phyloP scores from a whole-genome alignment of 2,329 filamentous ascomycete species.

The Colletotrichum gloeosporioides region DNA sequence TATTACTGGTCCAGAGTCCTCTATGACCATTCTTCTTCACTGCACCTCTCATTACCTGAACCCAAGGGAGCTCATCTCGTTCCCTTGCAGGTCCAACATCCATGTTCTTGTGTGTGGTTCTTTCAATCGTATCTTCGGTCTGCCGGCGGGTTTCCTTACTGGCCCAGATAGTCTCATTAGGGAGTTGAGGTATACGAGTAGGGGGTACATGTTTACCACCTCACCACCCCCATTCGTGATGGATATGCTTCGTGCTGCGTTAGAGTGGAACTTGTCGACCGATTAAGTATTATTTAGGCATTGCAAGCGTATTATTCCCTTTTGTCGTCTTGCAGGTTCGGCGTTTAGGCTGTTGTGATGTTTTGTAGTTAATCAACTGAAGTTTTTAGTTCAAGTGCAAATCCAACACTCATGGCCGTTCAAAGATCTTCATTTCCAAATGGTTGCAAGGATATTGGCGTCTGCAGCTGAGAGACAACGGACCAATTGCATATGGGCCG shows the following conservation, averaged over 20 bases:
- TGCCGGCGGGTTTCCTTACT: constrained; percentile 8
- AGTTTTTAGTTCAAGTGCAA: neutral
- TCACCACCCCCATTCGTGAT: constrained; percentile 14
- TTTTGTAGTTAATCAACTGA: neutral
- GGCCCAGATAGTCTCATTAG: constrained; percentile 5
- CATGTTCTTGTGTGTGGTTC: constrained; percentile 11
- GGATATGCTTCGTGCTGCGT: constrained; percentile 9
- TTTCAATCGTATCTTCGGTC: neutral
- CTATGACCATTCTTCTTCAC: constrained; percentile 15
- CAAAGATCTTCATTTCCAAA: neutral
- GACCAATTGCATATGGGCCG: neutral
- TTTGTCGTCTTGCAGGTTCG: neutral
- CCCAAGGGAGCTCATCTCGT: neutral
- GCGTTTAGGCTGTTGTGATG: neutral
- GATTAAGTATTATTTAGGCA: neutral
- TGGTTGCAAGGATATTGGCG: neutral
- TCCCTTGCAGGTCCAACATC: neutral
- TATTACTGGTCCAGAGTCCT: neutral
- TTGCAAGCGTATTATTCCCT: neutral
- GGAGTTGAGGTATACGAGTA: constrained; percentile 19
- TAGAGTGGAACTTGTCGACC: neutral
- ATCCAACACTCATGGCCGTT: neutral
- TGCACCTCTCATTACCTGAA: neutral
- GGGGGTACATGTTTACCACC: constrained; percentile 15
- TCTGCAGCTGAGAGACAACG: neutral